Base-by-base conservation (phyloP, 805 yeast species). In the Metschnikowia borealis region DNA sequence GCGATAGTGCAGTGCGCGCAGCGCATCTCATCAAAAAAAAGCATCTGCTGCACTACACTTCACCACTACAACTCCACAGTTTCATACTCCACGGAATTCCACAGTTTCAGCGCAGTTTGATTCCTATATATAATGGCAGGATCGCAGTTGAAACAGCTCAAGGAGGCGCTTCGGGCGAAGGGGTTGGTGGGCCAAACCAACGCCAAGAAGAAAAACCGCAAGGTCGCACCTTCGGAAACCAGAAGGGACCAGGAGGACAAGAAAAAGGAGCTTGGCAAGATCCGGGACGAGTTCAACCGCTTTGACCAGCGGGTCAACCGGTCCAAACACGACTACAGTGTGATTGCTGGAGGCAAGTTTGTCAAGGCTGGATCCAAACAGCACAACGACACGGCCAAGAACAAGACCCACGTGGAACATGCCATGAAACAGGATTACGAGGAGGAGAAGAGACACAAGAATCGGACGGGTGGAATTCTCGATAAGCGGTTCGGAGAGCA, bases 401-500 rank as follows among this genome's bases (percentile, higher is more conserved):
- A 64, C 37, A 68, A 68, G 38, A 61, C 71, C 33, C 54, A 72
- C 39, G 75, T 77, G 23, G 67, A 68, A 54, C 65, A 72, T 53
- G 58, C 68, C 54, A 56, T 75, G 78, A 73, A 62, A 71, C 76
- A 49, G 74, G 84, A 87, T 5, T 88, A 83, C 65, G 87, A 87
- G 44, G 79, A 81, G 18, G 83, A 79, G 58, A 80, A 78, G 64
- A 66, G 75, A n/a, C 69, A 75, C 46, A 82, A 83, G 60, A 87
- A 88, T 57, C 87, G 80, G 64, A 82, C 77, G 36, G 97, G 97
- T 47, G 89, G 88, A 1, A 62, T 94, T 13, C 66, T 82, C 2
- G 99, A 94, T 73, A 79, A 90, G 57, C 82, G 97, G 69, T 92
- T 94, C 67, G 99, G 99, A 65, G 99, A 94, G 63, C 79, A 80